Evolutionary conservation across 306 rosid species (phyloP).

Genomic region (Luffa acutangula): DNA sequence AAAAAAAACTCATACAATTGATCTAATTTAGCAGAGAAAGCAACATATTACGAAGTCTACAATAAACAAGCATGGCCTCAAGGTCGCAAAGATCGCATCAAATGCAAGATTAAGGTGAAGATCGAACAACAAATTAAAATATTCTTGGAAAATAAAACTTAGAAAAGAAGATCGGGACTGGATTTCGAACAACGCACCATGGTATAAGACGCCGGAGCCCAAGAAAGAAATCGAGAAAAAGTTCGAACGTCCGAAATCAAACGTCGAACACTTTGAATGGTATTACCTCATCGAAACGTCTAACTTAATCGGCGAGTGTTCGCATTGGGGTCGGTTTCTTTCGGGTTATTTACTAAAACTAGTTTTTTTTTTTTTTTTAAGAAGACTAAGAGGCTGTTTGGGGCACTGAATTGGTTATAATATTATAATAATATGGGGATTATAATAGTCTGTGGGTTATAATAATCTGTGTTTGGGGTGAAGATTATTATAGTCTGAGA

Average conservation of each 20-base stretch:
- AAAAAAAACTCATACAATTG: slow-evolving; percentile 1
- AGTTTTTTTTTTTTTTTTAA: too few species aligned
- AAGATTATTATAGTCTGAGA: too few species aligned
- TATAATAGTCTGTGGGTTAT: too few species aligned
- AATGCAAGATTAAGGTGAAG: not conserved
- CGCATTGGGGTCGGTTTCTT: not conserved
- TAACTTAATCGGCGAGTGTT: not conserved
- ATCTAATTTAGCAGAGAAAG: not conserved
- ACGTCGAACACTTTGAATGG: not conserved
- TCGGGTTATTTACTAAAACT: too few species aligned
- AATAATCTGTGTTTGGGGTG: too few species aligned
- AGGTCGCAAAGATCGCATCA: not conserved
- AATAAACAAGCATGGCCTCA: not conserved
- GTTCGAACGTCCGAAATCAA: not conserved
- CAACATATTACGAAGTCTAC: not conserved
- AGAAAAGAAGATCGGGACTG: not conserved
- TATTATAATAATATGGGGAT: too few species aligned
- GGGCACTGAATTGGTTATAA: too few species aligned
- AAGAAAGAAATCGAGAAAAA: not conserved
- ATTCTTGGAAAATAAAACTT: not conserved
- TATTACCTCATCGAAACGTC: not conserved
- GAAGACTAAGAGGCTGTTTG: too few species aligned
- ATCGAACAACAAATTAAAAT: not conserved
- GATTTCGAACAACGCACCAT: not conserved
- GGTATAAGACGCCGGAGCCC: not conserved